Base-by-base conservation (phyloP, 371 early-diverging fungal genomes). In the Mortierella sp. region DNA sequence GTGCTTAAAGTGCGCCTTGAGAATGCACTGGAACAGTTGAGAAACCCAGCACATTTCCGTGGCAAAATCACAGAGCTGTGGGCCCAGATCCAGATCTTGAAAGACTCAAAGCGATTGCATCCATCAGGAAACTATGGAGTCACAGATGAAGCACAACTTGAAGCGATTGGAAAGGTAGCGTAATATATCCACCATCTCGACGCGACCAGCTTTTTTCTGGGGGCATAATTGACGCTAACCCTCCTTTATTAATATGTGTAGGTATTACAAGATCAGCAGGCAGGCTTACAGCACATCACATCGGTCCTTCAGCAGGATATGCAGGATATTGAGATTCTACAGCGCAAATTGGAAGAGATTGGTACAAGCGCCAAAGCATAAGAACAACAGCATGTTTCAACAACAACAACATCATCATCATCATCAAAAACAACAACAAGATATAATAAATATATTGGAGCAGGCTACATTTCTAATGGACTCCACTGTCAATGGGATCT, bases 61-160 rank as follows among this genome's bases (percentile, higher is more conserved):
- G 94, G 94, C 58, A 88, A 93, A 74, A 74, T 96, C 28, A 92
- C 92, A 62, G 96, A 96, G 68, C 86, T 96, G 19, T 93, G 94
- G 92, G 94, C 94, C 19, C 91, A 92, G 59, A 77, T 94, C 41
- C 94, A 94, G 58, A 84, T 91, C 69, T 87, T 94, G 28, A 94
- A 95, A 71, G 95, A 95, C 57, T 88, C 91, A 24, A 88, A 88
- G 65, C 67, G 91, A 62, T 84, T 88, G 22, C 86, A 87, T 61
- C 85, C 81, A 11, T 58, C 75, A 9, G 76, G 72, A 33, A 69
- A 63, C 48, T 87, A 87, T 83, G 77, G 84, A 21, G 60, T 79
- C 24, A 82, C 87, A 8, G 86, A 85, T 48, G 83, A 83, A 45
- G 77, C 87, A 3, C 81, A 88, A 33, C 79, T 88, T 73, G 66